These are phyloP conservation scores for Hyaloperonospora arabidopsidis DNA, from an alignment of 352 stramenopile species.

Conservation along the genomic window DNA sequence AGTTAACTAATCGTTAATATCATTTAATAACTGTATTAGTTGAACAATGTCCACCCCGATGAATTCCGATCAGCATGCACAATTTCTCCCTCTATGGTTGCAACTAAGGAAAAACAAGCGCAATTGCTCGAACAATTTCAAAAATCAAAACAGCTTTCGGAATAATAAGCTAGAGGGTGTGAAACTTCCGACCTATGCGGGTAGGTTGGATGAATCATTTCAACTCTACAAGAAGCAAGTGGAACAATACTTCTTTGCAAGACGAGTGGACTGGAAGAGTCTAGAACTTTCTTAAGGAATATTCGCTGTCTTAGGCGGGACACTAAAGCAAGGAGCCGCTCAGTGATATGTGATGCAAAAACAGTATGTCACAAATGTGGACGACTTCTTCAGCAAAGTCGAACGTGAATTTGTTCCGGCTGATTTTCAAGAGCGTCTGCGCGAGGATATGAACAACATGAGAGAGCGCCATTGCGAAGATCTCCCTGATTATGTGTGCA, in stretches of 20 bases:
- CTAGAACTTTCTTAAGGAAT: neutral
- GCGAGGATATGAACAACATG: slow-evolving; percentile 1
- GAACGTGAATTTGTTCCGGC: slow-evolving; percentile 5
- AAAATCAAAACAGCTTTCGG: neutral
- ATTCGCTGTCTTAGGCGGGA: slow-evolving; percentile 3
- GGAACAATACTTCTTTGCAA: slow-evolving; percentile 13
- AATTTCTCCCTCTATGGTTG: too few relatives aligned
- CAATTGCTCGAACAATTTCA: too few relatives aligned
- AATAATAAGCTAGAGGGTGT: slow-evolving; percentile 1
- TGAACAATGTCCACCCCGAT: too few relatives aligned
- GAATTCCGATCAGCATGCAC: too few relatives aligned
- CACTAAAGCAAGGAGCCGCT: slow-evolving; percentile 10
- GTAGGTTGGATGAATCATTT: neutral
- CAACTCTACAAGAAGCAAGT: slow-evolving; percentile 6
- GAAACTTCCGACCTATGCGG: neutral
- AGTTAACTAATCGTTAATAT: too few relatives aligned
- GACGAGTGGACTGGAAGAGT: slow-evolving; percentile 7
- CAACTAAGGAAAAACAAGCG: too few relatives aligned
- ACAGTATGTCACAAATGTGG: neutral
- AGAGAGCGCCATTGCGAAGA: slow-evolving; percentile 5
- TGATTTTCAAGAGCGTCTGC: slow-evolving; percentile 1
- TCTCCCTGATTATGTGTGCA: neutral
- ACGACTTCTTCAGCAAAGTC: slow-evolving; percentile 8
- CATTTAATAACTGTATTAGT: too few relatives aligned
- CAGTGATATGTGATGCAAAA: slow-evolving; percentile 14